Evolutionary conservation across 441 rosid species (phyloP), one percentile per base, ranked within the genome.

Genomic region (Viola pubescens): DNA sequence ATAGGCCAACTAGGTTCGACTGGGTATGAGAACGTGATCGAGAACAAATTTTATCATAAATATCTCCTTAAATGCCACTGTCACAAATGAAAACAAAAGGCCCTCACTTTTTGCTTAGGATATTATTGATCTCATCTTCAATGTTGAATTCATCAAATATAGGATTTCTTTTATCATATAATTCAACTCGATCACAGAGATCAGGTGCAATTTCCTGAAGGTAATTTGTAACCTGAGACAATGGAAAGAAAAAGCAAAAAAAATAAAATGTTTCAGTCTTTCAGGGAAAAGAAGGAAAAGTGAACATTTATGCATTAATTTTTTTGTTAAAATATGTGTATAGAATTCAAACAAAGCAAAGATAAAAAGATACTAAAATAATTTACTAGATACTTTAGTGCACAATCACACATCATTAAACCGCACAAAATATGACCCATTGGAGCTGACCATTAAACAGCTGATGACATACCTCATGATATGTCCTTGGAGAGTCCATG

Each of bases 181-280:
- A 64, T 80, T 87, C 92, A 61, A 89, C 96, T 53, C 89, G 85
- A 66, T 80, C 79, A 74, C 97, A 89, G 71, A 92, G 97, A 86
- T 82, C 82, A 66, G 95, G 88, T 68, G 98, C 98, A 66, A 92
- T 84, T 54, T 87, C 97, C 76, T 89, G 98, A 74, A 92, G 88
- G 72, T 92, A 92, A 79, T 79, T 89, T 62, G 94, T 82, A 63
- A 92, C 98, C 98, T 92, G 81, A 67, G 63, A 78, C 64, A 65
- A 43, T 6, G 26, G 57, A 69, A 59, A 46, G 46, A 39, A 34
- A 48, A 70, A 60, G 60, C 9, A 54, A 6, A 44, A 42, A 60
- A 13, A 64, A 44, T 13, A 34, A 19, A 10, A 52, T 59, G 12
- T 7, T 42, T 42, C 59, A 13, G 41, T 48, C 34, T 54, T 56